Evolutionary conservation across 2,329 filamentous ascomycete species (phyloP).

Genomic region (Aspergillus fumigatus): DNA sequence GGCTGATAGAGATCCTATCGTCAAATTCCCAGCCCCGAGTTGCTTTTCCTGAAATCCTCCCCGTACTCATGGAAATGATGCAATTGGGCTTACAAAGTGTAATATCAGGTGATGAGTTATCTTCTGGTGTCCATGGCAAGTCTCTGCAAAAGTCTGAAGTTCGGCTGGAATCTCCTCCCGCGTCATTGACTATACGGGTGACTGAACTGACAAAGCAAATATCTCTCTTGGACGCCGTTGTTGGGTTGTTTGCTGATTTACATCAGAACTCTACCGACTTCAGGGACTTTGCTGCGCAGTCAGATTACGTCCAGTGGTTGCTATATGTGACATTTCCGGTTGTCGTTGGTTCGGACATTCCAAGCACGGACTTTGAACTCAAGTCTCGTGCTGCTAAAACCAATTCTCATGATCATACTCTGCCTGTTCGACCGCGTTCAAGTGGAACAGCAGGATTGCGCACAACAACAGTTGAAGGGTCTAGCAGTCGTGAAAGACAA

Average conservation of each 20-base stretch:
- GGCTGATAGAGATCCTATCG: constrained; percentile 67
- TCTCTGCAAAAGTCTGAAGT: constrained; percentile 9
- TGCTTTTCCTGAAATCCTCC: constrained; percentile 70
- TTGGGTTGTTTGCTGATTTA: constrained; percentile 73
- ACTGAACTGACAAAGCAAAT: constrained; percentile 51
- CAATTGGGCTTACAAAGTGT: constrained; percentile 71
- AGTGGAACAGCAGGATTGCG: constrained; percentile 66
- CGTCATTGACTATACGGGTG: constrained; percentile 12
- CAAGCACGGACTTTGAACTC: constrained; percentile 81
- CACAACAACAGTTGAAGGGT: constrained; percentile 58
- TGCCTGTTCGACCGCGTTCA: constrained; percentile 72
- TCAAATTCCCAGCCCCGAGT: constrained; percentile 58
- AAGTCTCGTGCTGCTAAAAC: constrained; percentile 74
- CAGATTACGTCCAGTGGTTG: constrained; percentile 76
- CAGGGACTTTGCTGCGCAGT: constrained; percentile 73
- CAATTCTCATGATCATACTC: constrained; percentile 79
- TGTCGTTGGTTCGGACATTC: constrained; percentile 77
- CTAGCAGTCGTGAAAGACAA: constrained; percentile 42
- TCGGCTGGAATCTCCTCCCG: constrained; percentile 6
- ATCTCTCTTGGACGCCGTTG: constrained; percentile 67
- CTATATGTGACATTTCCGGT: constrained; percentile 80
- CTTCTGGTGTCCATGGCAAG: constrained; percentile 40
- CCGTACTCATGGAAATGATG: constrained; percentile 80
- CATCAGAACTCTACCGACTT: constrained; percentile 74
- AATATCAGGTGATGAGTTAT: constrained; percentile 57